Base-by-base conservation (phyloP, 495 filamentous ascomycete genomes). In the Penicillium argentinense region DNA sequence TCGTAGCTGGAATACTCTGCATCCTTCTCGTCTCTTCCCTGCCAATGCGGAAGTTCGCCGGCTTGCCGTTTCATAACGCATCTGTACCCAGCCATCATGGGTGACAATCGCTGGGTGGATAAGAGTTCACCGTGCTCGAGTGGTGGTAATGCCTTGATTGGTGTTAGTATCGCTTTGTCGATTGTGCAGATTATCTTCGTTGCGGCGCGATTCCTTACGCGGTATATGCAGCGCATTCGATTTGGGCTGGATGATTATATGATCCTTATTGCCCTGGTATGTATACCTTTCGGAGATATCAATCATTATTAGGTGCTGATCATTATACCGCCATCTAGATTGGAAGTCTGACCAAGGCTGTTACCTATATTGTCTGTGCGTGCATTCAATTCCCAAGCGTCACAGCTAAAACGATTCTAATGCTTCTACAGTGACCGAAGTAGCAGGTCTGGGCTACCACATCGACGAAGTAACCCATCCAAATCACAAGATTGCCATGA, bases 281-380 rank as follows among this genome's bases (percentile, higher is more conserved):
- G 45, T 14, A 11, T 14, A 32, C 1, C 37, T n/a, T 36, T 2
- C 5, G 2, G 11, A 12, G 3, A 3, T 32, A 2, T 2, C 18
- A 5, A 13, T 3, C 14, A 9, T 12, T 7, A 23, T n/a, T n/a
- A 4, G 9, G 14, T 32, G 12, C 9, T 29, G 34, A 27, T 42
- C 6, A 17, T 45, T 9, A 1, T 14, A n/a, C n/a, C n/a, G n/a
- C n/a, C 8, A 0, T 2, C 9, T 23, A 54, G 51, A 22, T 12
- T 41, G 51, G 40, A 22, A 54, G 36, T 21, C 14, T 54, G 7
- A 14, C 34, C 14, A 49, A 49, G 24, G 45, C 51, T 3, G 22
- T 42, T 14, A 32, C 49, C 13, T 54, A 42, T 6, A 49, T 54
- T 23, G 51, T 49, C 25, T 33, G 51, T 54, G 32, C 36, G 51